Percentiles rank a stretch among this genome's conserved stretches.
Conservation (phyloP, 2,329 filamentous ascomycete genomes). For the Emergomyces orientalis region DNA sequence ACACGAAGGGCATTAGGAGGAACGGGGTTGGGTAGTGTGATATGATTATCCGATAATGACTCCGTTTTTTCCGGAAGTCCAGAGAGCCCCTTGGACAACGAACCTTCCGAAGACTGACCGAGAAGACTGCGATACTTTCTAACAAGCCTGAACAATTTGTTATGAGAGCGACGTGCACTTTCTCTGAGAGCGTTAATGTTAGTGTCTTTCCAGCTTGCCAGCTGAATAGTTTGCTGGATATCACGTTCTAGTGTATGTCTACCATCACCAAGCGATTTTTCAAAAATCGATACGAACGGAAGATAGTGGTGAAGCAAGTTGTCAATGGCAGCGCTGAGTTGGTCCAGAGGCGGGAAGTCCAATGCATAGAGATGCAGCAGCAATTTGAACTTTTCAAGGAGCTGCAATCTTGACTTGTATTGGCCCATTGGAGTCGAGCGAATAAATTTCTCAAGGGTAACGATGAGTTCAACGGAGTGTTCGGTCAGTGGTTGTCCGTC, state of each 20-base stretch:
- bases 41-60: conserved; percentile 4
- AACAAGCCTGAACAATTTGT: conserved; percentile 83
- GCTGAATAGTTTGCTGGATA: conserved; percentile 82
- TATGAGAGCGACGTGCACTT: conserved; percentile 81
- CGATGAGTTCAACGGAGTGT: conserved; percentile 62
- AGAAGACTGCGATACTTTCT: conserved; percentile 78
- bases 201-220: conserved; percentile 97
- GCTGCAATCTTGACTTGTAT: conserved; percentile 59
- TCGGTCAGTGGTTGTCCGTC: conserved; percentile 49
- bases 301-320: conserved; percentile 71
- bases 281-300: conserved; percentile 58
- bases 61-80: conserved; percentile 27
- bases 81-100: conserved; percentile 36
- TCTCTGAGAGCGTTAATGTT: conserved; percentile 85
- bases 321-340: conserved; percentile 55
- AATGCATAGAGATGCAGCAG: conserved; percentile 55
- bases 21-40: conserved; percentile 3
- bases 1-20: conserved; percentile 26
- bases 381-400: conserved; percentile 54
- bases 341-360: conserved; percentile 50
- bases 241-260: conserved; percentile 73
- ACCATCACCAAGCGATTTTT: conserved; percentile 57
- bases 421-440: conserved; percentile 71
- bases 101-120: conserved; percentile 60
- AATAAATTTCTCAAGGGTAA: conserved; percentile 71